These are phyloP conservation scores for Sordariomycetes sp. DNA, from an alignment of 2,329 filamentous ascomycete species.

Conservation along the genomic window DNA sequence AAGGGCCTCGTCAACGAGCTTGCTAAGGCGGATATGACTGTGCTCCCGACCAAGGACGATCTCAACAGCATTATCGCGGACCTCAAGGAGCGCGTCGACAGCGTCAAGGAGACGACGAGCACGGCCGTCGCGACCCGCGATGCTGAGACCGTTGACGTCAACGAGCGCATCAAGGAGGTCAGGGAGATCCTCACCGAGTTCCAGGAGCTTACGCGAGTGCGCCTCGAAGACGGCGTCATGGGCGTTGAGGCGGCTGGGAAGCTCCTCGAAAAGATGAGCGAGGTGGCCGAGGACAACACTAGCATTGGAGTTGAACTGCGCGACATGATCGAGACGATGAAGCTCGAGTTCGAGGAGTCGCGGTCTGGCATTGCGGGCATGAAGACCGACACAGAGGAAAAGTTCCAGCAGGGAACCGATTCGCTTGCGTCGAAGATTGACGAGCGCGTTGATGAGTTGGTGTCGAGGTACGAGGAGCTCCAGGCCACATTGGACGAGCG, in stretches of 20 bases:
- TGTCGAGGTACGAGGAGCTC: slow-evolving; percentile 80
- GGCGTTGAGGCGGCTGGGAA: slow-evolving; percentile 63
- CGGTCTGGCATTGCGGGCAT: slow-evolving; percentile 66
- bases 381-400: slow-evolving; percentile 75
- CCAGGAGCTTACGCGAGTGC: slow-evolving; percentile 61
- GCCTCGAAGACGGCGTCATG: slow-evolving; percentile 61
- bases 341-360: slow-evolving; percentile 76
- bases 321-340: slow-evolving; percentile 63
- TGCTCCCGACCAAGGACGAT: slow-evolving; percentile 64
- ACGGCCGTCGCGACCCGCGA: slow-evolving; percentile 77
- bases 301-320: slow-evolving; percentile 49
- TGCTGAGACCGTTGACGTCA: slow-evolving; percentile 65
- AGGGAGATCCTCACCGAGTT: slow-evolving; percentile 67
- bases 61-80: slow-evolving; percentile 58
- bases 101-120: slow-evolving; percentile 58
- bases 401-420: slow-evolving; percentile 47
- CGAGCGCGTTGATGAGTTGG: slow-evolving; percentile 59
- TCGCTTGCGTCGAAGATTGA: slow-evolving; percentile 42
- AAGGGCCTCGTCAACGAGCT: slow-evolving; percentile 67
- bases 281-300: slow-evolving; percentile 45
- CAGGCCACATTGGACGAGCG: slow-evolving; percentile 63
- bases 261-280: slow-evolving; percentile 51
- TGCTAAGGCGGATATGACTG: slow-evolving; percentile 54
- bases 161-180: slow-evolving; percentile 67
- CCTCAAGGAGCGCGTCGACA: slow-evolving; percentile 53